phyloP scores from a whole-genome alignment of 1,284 basidiomycete genomes.

The Xerocomus cyaneibrunnescens region DNA sequence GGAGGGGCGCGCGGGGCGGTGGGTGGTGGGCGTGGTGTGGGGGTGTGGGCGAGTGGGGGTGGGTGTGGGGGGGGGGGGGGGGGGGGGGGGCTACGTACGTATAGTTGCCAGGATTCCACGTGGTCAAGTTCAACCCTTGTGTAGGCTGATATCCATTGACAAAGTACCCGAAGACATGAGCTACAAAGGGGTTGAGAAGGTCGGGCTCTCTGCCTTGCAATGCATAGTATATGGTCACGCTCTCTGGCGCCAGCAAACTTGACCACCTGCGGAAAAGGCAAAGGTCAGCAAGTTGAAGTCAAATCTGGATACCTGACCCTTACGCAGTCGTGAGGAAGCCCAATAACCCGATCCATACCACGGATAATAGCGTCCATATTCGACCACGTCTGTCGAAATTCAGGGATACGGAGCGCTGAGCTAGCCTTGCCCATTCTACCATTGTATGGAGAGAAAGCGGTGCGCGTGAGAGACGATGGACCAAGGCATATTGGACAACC shows the following conservation, averaged over 20 bases:
- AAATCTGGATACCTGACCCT: not conserved
- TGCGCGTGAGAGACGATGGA: not conserved
- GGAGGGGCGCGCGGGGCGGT: no score
- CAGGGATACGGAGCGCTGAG: not conserved
- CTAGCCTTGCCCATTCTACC: not conserved
- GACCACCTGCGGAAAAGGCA: not conserved
- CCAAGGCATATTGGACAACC: not conserved
- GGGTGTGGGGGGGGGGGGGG: no score
- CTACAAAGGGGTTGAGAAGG: no score
- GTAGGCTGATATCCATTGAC: not conserved
- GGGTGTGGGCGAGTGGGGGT: no score
- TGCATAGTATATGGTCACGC: not conserved
- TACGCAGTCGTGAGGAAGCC: not conserved
- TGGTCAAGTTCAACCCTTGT: not conserved
- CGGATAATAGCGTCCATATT: not conserved
- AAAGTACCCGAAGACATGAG: not conserved
- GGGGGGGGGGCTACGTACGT: no score
- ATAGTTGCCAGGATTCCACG: no score
- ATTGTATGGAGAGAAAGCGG: not conserved
- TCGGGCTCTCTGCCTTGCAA: not conserved
- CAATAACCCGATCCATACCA: not conserved
- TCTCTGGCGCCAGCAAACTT: not conserved
- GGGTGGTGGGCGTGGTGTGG: no score
- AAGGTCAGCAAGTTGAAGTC: not conserved
- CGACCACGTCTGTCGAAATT: not conserved